Base-by-base conservation (phyloP, 2,329 filamentous ascomycete genomes). In the Ophiocordyceps camponoti-rufipedis region DNA sequence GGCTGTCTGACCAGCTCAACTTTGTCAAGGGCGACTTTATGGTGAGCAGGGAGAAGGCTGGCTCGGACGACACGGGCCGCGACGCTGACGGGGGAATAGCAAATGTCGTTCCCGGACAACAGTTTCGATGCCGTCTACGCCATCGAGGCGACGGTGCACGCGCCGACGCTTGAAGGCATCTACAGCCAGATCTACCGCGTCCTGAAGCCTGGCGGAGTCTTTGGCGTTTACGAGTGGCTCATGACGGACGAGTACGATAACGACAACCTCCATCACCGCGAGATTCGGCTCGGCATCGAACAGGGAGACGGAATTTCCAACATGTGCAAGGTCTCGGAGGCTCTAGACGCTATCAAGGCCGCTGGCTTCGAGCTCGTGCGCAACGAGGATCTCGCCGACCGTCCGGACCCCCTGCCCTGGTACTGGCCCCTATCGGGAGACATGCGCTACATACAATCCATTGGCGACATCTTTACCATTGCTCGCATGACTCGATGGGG, bases 21-120 rank as follows among this genome's bases (percentile, higher is more conserved):
- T 96, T 86, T 56, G 82, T 86, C 59, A 95, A 96, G 75, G 89
- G 88, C 45, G 89, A 96, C 59, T 98, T 98, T 63, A 96, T 96
- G 89, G 72, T 75, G 52, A 46, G 64, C 38, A 16, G 4, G 4
- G 16, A n/a, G 10, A 28, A 6, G 18, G 9, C 12, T 28, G 13
- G 13, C 12, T 39, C 8, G 10, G 52, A 28, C 12, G 44, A 11
- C 2, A 12, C 14, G 29, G 12, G 5, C 16, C 18, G 41, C 14
- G n/a, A 19, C 8, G 13, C 38, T 44, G 19, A 43, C 32, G 7
- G 11, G 39, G 12, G 5, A 14, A 10, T 23, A 48, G 45, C 48
- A 94, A 79, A 94, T 96, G 85, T 80, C 80, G 19, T 96, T 96
- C 70, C 80, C 84, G 42, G 84, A 91, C 58, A 85, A 93, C 71